phyloP scores from a whole-genome alignment of 177 flowering plant species.

The Tripterygium wilfordii region DNA sequence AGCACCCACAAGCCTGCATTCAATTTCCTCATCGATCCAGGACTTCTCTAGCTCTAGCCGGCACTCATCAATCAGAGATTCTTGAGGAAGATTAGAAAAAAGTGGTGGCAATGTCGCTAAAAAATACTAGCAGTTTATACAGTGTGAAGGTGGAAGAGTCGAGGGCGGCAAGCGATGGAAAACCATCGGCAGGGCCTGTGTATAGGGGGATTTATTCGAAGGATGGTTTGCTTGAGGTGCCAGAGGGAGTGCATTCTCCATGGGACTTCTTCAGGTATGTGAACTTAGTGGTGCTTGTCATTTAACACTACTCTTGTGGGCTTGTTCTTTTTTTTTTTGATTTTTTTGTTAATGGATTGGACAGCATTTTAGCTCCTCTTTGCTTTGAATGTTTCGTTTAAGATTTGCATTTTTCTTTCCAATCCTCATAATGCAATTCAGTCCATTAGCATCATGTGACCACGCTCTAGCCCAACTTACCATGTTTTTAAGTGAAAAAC shows the following conservation, averaged over 20 bases:
- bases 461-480: no score
- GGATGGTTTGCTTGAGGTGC: conserved; percentile 63
- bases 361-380: no score
- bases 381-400: no score
- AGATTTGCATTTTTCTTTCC: no score
- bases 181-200: conserved; percentile 77
- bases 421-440: no score
- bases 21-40: no score
- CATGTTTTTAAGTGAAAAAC: no score
- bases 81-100: background rate
- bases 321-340: background rate
- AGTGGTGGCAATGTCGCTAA: conserved; percentile 32
- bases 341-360: background rate
- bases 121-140: no score
- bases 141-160: conserved; percentile 63
- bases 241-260: conserved; percentile 44
- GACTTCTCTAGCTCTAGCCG: no score
- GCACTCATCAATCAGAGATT: background rate
- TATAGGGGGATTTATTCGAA: conserved; percentile 73
- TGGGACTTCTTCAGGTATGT: conserved; percentile 77
- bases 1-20: no score
- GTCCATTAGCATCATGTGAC: no score
- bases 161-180: conserved; percentile 31
- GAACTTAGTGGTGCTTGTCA: no score
- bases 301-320: background rate